phyloP scores from a whole-genome alignment of 192 early-diverging fungal genomes.

The Hyaloraphidium curvatum region DNA sequence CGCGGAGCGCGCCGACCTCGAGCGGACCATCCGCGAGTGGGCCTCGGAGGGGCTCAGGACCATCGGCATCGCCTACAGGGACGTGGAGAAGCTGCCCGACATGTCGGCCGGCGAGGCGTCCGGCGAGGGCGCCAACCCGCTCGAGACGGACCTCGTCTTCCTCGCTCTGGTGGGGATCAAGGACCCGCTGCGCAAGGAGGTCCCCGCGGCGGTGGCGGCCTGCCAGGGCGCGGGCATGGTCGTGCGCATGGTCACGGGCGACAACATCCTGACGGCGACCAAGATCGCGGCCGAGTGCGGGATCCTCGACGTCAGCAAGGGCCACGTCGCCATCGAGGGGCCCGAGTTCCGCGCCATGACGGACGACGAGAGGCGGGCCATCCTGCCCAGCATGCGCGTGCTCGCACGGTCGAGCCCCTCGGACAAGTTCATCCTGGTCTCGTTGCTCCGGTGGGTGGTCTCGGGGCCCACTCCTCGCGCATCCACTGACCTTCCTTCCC shows the following conservation, averaged over 20 bases:
- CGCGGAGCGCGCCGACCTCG: conserved; percentile 7
- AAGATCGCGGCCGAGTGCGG: conserved; percentile 35
- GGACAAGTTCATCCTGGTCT: conserved; percentile 34
- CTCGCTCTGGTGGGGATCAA: conserved; percentile 34
- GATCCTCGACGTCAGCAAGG: conserved; percentile 27
- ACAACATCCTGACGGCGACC: conserved; percentile 37
- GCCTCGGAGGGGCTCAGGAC: conserved; percentile 35
- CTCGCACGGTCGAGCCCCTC: conserved; percentile 28
- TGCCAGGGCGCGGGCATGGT: conserved; percentile 32
- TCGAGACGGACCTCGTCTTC: conserved; percentile 29
- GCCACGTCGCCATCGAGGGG: conserved; percentile 41
- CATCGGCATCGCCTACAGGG: conserved; percentile 27
- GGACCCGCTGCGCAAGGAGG: conserved; percentile 35
- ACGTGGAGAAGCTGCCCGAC: conserved; percentile 23
- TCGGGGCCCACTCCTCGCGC: conserved; percentile 90
- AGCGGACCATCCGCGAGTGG: conserved; percentile 27
- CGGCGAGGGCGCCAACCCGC: conserved; percentile 14
- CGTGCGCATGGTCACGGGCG: conserved; percentile 39
- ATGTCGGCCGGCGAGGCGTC: no score
- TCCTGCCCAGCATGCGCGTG: conserved; percentile 30
- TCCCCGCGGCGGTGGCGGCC: conserved; percentile 27
- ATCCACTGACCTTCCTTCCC: conserved; percentile 85
- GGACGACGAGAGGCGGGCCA: conserved; percentile 22
- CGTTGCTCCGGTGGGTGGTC: conserved; percentile 57
- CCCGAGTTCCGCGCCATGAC: conserved; percentile 31